Base-by-base conservation (phyloP, 495 filamentous ascomycete genomes). In the Neurospora sp. region DNA sequence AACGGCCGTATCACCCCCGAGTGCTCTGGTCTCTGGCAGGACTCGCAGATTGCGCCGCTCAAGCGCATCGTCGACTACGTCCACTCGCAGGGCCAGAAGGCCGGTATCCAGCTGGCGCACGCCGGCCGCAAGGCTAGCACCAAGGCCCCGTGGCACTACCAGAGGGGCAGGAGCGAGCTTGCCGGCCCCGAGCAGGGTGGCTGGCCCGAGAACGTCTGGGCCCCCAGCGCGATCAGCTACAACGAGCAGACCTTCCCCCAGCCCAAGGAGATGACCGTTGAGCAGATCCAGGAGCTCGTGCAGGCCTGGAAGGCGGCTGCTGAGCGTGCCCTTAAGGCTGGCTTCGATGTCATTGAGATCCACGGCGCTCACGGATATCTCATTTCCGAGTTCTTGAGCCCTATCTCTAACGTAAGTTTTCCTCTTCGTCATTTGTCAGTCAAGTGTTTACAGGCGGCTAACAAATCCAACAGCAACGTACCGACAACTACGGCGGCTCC, bases 1-100 rank as follows among this genome's bases (percentile, higher is more conserved):
- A 90, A 92, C 77, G 92, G 92, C 12, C 85, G 92, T 70, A 94
- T 94, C 79, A 87, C 88, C 14, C 91, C 92, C 18, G 85, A 92
- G 77, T 90, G 92, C 77, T 77, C 82, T 16, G 92, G 92, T 5
- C 80, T 95, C 8, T 94, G 91, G 92, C 83, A 89, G 72, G 88
- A 91, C 79, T 84, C 82, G 72, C 92, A 95, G 75, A 91, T 93
- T 78, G 85, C 87, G 70, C 86, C 86, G 0, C 83, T 94, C 39
- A 85, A 86, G 75, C 86, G 86, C 66, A 85, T 92, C 46, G 88
- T 87, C 54, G 87, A 91, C 74, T 91, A 85, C 71, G 78, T 86
- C 10, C 87, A 89, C 79, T 86, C 84, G 35, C 92, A 95, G 80
- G 86, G 86, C 74, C 88, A 88, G 74, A 89, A 92, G 78, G 81